Evolutionary conservation across 164 flowering plant genomes (phyloP).

Genomic region (Chloranthus sessilifolius): DNA sequence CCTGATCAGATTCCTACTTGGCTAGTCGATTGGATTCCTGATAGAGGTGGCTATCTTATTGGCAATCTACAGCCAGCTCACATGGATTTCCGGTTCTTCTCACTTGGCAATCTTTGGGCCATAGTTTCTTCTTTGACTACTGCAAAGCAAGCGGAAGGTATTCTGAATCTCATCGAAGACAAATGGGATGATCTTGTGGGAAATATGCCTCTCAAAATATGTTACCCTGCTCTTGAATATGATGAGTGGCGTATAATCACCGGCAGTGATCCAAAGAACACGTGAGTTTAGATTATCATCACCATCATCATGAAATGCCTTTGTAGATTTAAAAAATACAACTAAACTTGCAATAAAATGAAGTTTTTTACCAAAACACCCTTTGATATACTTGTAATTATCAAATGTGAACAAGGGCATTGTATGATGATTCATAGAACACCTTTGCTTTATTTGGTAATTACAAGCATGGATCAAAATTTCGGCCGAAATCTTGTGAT

Average conservation of each 20-base stretch:
- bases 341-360: not conserved
- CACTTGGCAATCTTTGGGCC: constrained; percentile 90
- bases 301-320: not conserved
- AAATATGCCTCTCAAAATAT: constrained; percentile 82
- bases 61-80: constrained; percentile 94
- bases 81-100: constrained; percentile 93
- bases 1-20: constrained; percentile 89
- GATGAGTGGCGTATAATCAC: constrained; percentile 91
- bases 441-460: not conserved
- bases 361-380: not conserved
- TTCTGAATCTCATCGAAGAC: constrained; percentile 65
- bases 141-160: constrained; percentile 66
- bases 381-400: not conserved
- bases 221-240: constrained; percentile 72
- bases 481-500: no score
- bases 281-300: constrained; percentile 57
- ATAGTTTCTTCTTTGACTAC: constrained; percentile 80
- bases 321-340: not conserved
- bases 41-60: constrained; percentile 72
- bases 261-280: constrained; percentile 94
- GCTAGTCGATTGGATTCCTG: constrained; percentile 91
- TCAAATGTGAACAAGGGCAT: not conserved
- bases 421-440: not conserved
- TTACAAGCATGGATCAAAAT: no score
- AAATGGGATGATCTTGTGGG: constrained; percentile 90